phyloP scores from a whole-genome alignment of 2,329 filamentous ascomycete species.

The Fusarium sulawesiense region DNA sequence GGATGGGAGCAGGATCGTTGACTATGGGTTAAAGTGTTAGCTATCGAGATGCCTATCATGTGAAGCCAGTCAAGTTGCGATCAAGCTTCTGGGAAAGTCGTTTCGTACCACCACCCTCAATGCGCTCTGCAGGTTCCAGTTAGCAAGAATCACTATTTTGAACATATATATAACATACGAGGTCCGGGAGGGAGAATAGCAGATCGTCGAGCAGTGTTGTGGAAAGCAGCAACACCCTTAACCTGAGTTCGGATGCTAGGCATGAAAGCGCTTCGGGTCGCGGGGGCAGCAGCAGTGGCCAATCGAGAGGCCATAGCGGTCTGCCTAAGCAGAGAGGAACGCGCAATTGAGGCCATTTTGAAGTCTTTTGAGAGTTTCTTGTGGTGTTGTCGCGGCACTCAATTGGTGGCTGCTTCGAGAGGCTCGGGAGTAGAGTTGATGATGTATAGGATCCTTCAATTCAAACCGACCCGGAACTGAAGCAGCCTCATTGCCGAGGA shows the following conservation, averaged over 20 bases:
- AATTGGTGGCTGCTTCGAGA: slow-evolving; percentile 45
- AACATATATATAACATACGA: slow-evolving; percentile 58
- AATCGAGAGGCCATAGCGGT: slow-evolving; percentile 56
- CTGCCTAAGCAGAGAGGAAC: slow-evolving; percentile 67
- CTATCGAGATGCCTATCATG: slow-evolving; percentile 31
- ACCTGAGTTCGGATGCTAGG: slow-evolving; percentile 45
- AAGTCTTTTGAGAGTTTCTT: slow-evolving; percentile 30
- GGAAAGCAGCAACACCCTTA: slow-evolving; percentile 81
- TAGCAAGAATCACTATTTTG: slow-evolving; percentile 52
- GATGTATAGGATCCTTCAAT: slow-evolving; percentile 41
- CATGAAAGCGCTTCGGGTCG: slow-evolving; percentile 52
- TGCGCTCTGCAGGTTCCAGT: slow-evolving; percentile 68
- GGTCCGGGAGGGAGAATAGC: slow-evolving; percentile 86
- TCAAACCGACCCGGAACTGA: slow-evolving; percentile 37
- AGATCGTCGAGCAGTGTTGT: slow-evolving; percentile 81
- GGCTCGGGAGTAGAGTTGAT: slow-evolving; percentile 37
- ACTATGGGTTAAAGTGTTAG: slow-evolving; percentile 59
- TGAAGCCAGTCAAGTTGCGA: slow-evolving; percentile 26
- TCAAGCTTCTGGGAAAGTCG: slow-evolving; percentile 18
- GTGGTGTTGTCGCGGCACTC: slow-evolving; percentile 39
- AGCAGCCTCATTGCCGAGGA: slow-evolving; percentile 62
- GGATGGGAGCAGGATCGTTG: slow-evolving; percentile 86
- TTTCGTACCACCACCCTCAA: slow-evolving; percentile 77
- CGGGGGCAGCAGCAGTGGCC: slow-evolving; percentile 53
- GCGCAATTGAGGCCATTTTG: slow-evolving; percentile 68